Evolutionary conservation across 768 basidiomycete genomes (phyloP).

Genomic region (Pleurotus salmoneostramineus): DNA sequence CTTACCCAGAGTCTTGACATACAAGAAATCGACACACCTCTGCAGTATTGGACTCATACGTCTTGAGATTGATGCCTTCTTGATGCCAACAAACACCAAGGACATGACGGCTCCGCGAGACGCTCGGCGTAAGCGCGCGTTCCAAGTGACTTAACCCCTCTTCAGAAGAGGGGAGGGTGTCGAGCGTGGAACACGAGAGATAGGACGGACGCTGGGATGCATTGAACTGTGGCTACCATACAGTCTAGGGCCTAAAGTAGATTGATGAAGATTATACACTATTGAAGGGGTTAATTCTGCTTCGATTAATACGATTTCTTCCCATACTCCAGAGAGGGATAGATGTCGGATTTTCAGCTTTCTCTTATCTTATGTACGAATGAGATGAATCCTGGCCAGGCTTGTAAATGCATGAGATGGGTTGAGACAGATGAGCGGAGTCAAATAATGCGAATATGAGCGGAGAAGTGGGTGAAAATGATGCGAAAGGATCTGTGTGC

Average conservation of each 20-base stretch:
- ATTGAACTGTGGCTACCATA: neutral
- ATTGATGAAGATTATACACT: conserved; percentile 1
- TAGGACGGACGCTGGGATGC: neutral
- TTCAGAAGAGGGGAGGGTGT: no score
- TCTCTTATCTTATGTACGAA: neutral
- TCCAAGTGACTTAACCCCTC: no score
- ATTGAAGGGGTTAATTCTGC: neutral
- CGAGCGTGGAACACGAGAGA: no score
- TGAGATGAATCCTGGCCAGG: neutral
- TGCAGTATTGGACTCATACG: no score
- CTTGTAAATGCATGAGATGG: no score
- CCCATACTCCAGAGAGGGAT: neutral
- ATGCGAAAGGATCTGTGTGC: neutral
- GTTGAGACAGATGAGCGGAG: no score
- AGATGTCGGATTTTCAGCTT: neutral
- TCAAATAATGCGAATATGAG: neutral
- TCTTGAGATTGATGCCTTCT: no score
- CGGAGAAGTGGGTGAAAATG: neutral
- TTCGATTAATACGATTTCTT: neutral
- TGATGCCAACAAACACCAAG: no score
- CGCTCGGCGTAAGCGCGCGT: no score
- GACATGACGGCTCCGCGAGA: no score
- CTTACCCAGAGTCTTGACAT: no score
- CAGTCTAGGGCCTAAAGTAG: neutral
- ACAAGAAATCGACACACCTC: no score